Conservation (phyloP, 768 basidiomycete genomes). For the Leccinum fibrillosum region DNA sequence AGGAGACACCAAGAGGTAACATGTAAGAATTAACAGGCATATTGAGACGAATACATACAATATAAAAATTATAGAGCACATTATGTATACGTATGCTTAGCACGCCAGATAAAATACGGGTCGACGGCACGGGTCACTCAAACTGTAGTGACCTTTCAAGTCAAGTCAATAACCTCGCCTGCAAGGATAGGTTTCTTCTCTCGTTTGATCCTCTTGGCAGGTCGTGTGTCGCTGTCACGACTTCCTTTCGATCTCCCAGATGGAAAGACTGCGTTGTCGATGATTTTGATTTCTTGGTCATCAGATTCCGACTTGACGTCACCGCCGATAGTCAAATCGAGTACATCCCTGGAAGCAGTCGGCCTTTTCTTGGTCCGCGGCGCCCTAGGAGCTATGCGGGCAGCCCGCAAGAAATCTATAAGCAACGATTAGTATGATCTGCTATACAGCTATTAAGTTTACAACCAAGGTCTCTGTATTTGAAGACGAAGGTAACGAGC, state of each 20-base stretch:
- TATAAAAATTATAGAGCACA: neutral
- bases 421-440: neutral
- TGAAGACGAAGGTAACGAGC: conserved; percentile 29
- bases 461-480: conserved; percentile 29
- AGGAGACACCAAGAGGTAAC: neutral
- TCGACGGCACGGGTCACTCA: neutral
- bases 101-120: neutral
- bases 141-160: conserved; percentile 13
- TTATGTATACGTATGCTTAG: neutral
- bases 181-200: conserved; percentile 14
- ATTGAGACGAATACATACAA: neutral
- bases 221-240: conserved; percentile 3
- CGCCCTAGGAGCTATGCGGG: conserved; percentile 24
- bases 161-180: conserved; percentile 32
- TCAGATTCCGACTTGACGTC: conserved; percentile 10
- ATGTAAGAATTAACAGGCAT: neutral
- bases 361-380: neutral
- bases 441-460: neutral
- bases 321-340: conserved; percentile 19
- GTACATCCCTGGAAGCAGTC: conserved; percentile 6
- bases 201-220: conserved; percentile 26
- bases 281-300: conserved; percentile 7
- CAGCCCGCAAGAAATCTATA: conserved; percentile 27
- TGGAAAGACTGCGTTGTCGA: neutral
- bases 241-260: conserved; percentile 4